A percentile compares a stretch with the other conserved stretches of the same genome.
These are phyloP conservation scores for Puccinia coronata DNA, from an alignment of 1,284 basidiomycete species.

Conservation along the genomic window DNA sequence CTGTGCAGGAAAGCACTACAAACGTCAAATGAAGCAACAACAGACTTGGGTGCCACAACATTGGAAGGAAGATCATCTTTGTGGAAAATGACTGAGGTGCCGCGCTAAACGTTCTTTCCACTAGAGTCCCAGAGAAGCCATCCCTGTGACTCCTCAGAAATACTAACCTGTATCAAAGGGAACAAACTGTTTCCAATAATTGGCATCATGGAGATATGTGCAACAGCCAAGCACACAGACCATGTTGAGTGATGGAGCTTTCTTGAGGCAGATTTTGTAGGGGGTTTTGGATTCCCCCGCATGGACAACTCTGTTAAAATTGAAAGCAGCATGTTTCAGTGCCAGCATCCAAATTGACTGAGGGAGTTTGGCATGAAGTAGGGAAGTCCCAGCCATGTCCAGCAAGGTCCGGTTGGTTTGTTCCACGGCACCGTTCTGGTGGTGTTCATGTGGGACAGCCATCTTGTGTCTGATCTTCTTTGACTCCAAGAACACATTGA, in stretches of 20 bases:
- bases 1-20: background rate
- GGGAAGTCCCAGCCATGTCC: background rate
- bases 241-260: too few relatives aligned
- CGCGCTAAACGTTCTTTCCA: background rate
- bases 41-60: too few relatives aligned
- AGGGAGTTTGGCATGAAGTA: background rate
- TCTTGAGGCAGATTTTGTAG: too few relatives aligned
- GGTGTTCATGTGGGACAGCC: background rate
- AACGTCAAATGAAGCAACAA: background rate
- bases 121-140: constrained; percentile 15
- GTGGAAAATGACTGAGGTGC: background rate
- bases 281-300: too few relatives aligned
- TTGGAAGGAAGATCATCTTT: background rate
- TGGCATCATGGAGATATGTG: background rate
- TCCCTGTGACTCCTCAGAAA: background rate
- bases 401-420: background rate
- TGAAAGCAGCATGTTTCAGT: background rate
- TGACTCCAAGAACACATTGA: too few relatives aligned
- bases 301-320: background rate
- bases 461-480: too few relatives aligned
- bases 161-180: background rate
- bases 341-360: background rate
- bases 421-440: background rate
- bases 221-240: too few relatives aligned
- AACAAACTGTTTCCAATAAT: background rate